Base-by-base conservation (phyloP, 495 filamentous ascomycete species). In the Polyplosphaeria fusca region DNA sequence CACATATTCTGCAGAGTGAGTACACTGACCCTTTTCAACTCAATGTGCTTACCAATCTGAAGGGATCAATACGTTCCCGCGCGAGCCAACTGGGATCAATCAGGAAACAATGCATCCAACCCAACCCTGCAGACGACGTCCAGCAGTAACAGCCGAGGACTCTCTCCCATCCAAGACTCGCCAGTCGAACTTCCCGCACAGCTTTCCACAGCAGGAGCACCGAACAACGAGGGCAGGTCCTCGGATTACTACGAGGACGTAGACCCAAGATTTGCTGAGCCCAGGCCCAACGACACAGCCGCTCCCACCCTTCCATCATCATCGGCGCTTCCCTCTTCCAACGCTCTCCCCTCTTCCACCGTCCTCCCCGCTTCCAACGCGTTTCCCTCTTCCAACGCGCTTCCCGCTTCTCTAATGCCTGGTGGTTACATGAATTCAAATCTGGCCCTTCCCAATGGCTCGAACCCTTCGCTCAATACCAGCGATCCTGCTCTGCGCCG, bases 171-270 rank as follows among this genome's bases (percentile, higher is more conserved):
- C 44, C 60, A 69, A 50, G 65, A 57, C 24, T 70, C 67, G 18
- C 68, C 74, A 5, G 71, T 75, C 18, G 80, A 82, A 64, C 70
- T 73, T 46, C 55, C 63, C 27, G 48, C 62, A 38, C 55, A 66
- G 26, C 37, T 47, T 48, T 63, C 69, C 48, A 67, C 58, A 54
- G 52, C 48, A 53, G 64, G 56, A 40, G 64, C 55, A 46, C 73
- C 56, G 25, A 73, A 43, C 48, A 72, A 79, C 71, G 68, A 66
- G 40, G 19, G 19, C 39, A 69, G 80, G 44, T 67, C 67, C 16
- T 71, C 67, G 23, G 71, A 79, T 53, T 96, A 96, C 71, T 95
- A 92, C 67, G 93, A 98, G 79, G 93, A 96, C 68, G 86, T 93
- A 18, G 91, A 94, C 52, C 93, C 93, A 20, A 86, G 85, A 37